Evolutionary conservation across 208 protist genomes (phyloP).

Genomic region (Blechomonas ayalai): DNA sequence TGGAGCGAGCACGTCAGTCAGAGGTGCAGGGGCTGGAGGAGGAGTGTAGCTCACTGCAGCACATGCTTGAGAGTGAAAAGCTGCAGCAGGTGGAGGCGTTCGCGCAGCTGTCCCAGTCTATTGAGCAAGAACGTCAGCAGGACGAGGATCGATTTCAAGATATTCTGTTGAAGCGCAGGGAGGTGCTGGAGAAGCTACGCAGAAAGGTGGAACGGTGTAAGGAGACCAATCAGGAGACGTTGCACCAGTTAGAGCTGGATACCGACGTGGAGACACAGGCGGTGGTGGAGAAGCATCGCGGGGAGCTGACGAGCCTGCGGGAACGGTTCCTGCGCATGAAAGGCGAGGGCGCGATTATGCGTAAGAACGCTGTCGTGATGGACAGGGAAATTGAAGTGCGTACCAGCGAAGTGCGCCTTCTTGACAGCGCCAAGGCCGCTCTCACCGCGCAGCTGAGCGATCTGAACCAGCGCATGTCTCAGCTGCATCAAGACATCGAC

Average conservation of each 20-base stretch:
- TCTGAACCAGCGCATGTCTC: constrained; percentile 80
- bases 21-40: constrained; percentile 86
- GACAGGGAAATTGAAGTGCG: constrained; percentile 90
- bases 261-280: constrained; percentile 90
- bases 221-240: constrained; percentile 81
- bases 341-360: constrained; percentile 92
- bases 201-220: constrained; percentile 55
- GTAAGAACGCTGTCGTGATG: constrained; percentile 87
- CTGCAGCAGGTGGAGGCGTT: constrained; percentile 23
- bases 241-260: constrained; percentile 91
- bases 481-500: constrained; percentile 89
- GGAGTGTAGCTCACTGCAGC: constrained; percentile 48
- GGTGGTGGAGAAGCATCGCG: constrained; percentile 68
- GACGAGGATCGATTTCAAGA: constrained; percentile 81
- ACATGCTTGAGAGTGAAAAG: constrained; percentile 61
- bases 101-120: constrained; percentile 17
- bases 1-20: constrained; percentile 82
- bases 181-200: constrained; percentile 50
- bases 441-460: constrained; percentile 73
- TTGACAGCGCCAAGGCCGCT: constrained; percentile 67
- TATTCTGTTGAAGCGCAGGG: constrained; percentile 47
- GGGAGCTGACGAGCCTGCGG: constrained; percentile 60
- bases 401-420: constrained; percentile 54
- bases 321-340: constrained; percentile 91
- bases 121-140: constrained; percentile 31